These are phyloP conservation scores for Neofusicoccum parvum DNA, from an alignment of 2,329 filamentous ascomycete species.

Conservation along the genomic window DNA sequence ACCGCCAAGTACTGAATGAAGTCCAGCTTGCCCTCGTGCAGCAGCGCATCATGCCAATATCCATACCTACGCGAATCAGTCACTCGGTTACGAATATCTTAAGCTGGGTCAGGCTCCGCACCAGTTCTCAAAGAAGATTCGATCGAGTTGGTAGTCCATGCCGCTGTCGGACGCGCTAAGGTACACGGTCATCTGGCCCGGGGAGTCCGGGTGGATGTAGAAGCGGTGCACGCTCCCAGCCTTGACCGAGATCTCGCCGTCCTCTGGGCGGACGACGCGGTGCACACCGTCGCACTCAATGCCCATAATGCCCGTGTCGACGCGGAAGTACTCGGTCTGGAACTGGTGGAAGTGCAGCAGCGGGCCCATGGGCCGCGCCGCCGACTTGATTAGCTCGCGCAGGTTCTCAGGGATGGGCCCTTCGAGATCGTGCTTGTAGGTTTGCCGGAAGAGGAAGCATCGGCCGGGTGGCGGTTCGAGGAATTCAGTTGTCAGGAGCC, in stretches of 20 bases:
- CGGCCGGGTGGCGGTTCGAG: constrained; percentile 33
- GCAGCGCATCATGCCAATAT: constrained; percentile 34
- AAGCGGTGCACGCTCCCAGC: constrained; percentile 26
- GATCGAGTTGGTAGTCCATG: constrained; percentile 35
- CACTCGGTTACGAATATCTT: too few relatives aligned
- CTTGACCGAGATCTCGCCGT: constrained; percentile 21
- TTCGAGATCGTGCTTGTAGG: constrained; percentile 26
- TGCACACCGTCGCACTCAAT: constrained; percentile 30
- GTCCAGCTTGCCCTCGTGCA: constrained; percentile 30
- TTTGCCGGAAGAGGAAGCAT: constrained; percentile 31
- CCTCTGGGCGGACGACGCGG: not conserved
- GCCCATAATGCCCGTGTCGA: constrained; percentile 29
- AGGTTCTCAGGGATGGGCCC: constrained; percentile 23
- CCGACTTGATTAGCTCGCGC: constrained; percentile 23
- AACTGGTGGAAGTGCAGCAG: constrained; percentile 33
- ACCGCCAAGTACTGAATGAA: constrained; percentile 39
- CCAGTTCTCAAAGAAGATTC: constrained; percentile 41
- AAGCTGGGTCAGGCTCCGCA: too few relatives aligned
- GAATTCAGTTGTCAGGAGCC: constrained; percentile 29
- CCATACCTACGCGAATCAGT: constrained; percentile 32
- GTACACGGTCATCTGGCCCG: constrained; percentile 22
- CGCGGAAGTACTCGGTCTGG: constrained; percentile 32
- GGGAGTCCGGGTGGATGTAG: constrained; percentile 23
- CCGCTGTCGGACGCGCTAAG: constrained; percentile 31
- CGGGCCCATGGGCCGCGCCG: constrained; percentile 23